Base-by-base conservation (phyloP, 345 rosid species). In the Citrus unshiu region DNA sequence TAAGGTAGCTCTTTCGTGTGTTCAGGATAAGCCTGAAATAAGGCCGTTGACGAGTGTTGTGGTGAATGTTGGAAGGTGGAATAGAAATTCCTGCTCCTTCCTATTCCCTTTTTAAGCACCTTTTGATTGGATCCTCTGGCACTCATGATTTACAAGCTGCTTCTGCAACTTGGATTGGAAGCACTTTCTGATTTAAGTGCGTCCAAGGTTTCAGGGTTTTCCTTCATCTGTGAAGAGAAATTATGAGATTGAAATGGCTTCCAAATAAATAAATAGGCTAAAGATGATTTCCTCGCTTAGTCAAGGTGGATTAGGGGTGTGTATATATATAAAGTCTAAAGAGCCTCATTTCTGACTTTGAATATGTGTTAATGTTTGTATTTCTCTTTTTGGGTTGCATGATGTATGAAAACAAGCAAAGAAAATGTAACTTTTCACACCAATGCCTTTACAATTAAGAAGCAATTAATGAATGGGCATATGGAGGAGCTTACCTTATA, bases 41-140 rank as follows among this genome's bases (percentile, higher is more conserved):
- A 81, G 90, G 58, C 88, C 88, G 16, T 14, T 10, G 27, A 85
- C 81, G 86, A 83, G 88, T 68, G 29, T 56, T 32, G 86, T 80
- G 60, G 87, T 81, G 32, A 80, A 82, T 83, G 75, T 64, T 84
- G 73, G 83, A 87, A 34, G 89, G 87, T 27, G 74, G 72, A 14
- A 68, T 79, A 34, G 81, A 84, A 25, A 69, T 67, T 72, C 74
- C 70, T 30, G 5, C 29, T 12, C 77, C 80, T 43, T 10, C 35
- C 6, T 58, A 14, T 58, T 66, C 65, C 77, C 80, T 14, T 68
- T 81, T 77, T 72, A 57, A 51, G 22, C 56, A 73, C 51, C 6
- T 71, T 4, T 54, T 64, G 46, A 56, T 13, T 34, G 72, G 7
- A 19, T 14, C 46, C 27, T 43, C 71, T 2, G 39, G 32, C 27